Base-by-base conservation (phyloP, 1,139 yeast genomes). In the Taiozyma onychis region DNA sequence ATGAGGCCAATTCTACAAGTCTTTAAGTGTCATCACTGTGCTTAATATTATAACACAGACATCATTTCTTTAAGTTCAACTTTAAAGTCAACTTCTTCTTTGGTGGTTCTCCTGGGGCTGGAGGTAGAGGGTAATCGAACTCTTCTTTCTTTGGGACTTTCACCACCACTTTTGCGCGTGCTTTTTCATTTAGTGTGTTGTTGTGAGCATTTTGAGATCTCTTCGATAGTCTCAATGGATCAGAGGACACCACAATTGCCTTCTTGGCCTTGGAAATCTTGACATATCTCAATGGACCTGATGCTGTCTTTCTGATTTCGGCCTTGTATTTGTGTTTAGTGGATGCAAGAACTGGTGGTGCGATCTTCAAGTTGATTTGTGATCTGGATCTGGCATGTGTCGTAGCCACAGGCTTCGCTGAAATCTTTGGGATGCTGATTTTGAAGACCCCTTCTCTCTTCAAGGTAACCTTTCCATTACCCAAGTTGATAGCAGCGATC, bases 401-500 rank as follows among this genome's bases (percentile, higher is more conserved):
- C 11, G 24, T 32, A 14, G 46, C 21, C 3, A 11, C 30, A 21
- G 30, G 30, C 18, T 39, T 48, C 14, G 27, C 27, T 18, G 50
- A 26, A n/a, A 44, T 13, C 34, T 69, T 63, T 1, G 65, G 56
- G 3, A 69, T 47, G 28, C 64, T 66, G 6, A 70, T 57, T 47
- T 68, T 69, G 49, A 69, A 57, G 3, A 63, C 56, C n/a, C 73
- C 71, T 45, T 67, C 71, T 46, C 71, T 62, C 48, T 63, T 69
- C 3, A 70, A 53, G 7, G 57, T 55, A 2, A 70, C 59, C n/a
- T 51, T 59, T 30, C 62, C 61, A 16, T 55, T 54, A 1, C 66
- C 69, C 5, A 56, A n/a, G 43, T 76, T 65, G 57, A 75, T 78
- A 1, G 87, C 86, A 3, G 79, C 80, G 39, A 91, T 71, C 59